Conservation (phyloP, 805 yeast genomes). For the Kluyveromyces nonfermentans region DNA sequence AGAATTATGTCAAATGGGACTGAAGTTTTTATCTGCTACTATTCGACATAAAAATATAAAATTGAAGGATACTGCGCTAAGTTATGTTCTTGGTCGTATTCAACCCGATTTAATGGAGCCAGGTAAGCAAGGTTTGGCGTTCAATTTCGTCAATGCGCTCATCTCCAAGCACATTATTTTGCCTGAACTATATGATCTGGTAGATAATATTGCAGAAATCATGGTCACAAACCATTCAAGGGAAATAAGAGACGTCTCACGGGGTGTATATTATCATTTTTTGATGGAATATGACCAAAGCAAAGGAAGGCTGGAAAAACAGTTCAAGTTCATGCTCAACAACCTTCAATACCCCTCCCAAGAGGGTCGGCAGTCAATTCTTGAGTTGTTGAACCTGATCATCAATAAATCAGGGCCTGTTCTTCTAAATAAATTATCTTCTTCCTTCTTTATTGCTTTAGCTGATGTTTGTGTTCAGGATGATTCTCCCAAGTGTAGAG, state of each 20-base stretch:
- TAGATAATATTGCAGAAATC: slow-evolving; percentile 70
- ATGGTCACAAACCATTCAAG: slow-evolving; percentile 85
- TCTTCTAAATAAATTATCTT: slow-evolving; percentile 48
- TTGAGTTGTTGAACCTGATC: slow-evolving; percentile 73
- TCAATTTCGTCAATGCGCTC: slow-evolving; percentile 73
- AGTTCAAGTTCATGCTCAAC: slow-evolving; percentile 67
- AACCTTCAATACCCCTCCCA: slow-evolving; percentile 80
- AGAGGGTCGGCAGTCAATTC: slow-evolving; percentile 78
- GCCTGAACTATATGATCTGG: slow-evolving; percentile 83
- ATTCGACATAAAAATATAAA: slow-evolving; percentile 61
- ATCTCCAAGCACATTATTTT: slow-evolving; percentile 62
- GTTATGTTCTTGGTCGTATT: slow-evolving; percentile 60
- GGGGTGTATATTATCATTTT: slow-evolving; percentile 76
- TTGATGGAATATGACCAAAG: slow-evolving; percentile 94
- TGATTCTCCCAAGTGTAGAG: slow-evolving; percentile 69
- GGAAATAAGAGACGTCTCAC: slow-evolving; percentile 74
- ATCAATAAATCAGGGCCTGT: slow-evolving; percentile 56
- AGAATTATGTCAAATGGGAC: slow-evolving; percentile 70
- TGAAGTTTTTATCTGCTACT: slow-evolving; percentile 63
- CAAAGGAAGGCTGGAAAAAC: slow-evolving; percentile 70
- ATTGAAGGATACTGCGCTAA: slow-evolving; percentile 61
- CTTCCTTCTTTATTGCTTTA: slow-evolving; percentile 76
- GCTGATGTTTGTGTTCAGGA: slow-evolving; percentile 73
- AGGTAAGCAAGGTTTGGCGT: slow-evolving; percentile 77
- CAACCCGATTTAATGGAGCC: slow-evolving; percentile 89